Conservation (phyloP, 306 rosid genomes). For the Cucumis melo region DNA sequence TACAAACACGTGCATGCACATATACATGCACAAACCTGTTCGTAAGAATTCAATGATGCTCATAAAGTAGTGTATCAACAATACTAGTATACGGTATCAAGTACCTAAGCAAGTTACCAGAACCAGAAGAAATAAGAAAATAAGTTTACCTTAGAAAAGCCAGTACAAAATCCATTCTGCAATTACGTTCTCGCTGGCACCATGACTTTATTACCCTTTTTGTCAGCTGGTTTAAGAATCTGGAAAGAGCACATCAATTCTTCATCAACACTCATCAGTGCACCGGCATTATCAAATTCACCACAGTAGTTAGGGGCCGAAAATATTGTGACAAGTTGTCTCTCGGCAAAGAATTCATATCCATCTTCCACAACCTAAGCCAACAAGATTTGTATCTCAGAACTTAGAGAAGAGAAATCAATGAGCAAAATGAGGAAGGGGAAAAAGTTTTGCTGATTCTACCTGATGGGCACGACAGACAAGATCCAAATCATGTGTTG, state of each 20-base stretch:
- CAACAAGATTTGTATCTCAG: conserved; percentile 11
- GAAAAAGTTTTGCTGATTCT: background rate
- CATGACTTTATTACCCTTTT: conserved; percentile 27
- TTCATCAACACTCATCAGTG: conserved; percentile 89
- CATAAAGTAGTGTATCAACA: background rate
- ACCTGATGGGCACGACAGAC: conserved; percentile 96
- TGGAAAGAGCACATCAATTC: conserved; percentile 85
- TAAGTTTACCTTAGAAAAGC: conserved; percentile 30
- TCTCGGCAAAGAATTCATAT: conserved; percentile 79
- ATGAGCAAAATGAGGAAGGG: background rate
- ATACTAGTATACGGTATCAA: background rate
- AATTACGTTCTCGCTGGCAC: conserved; percentile 46
- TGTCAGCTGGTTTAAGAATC: conserved; percentile 88
- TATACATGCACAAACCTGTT: background rate
- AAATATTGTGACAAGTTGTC: conserved; percentile 81
- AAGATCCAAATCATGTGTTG: conserved; percentile 78
- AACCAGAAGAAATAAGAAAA: background rate
- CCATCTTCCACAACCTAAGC: conserved; percentile 88
- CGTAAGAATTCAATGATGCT: background rate
- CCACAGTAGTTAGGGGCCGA: conserved; percentile 90
- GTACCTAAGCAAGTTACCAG: background rate
- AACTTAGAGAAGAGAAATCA: background rate
- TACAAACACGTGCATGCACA: background rate
- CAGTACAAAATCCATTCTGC: conserved; percentile 11
- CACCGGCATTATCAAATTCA: conserved; percentile 93